phyloP scores from a whole-genome alignment of 2,329 filamentous ascomycete species.

The Colletotrichum tofieldiae region DNA sequence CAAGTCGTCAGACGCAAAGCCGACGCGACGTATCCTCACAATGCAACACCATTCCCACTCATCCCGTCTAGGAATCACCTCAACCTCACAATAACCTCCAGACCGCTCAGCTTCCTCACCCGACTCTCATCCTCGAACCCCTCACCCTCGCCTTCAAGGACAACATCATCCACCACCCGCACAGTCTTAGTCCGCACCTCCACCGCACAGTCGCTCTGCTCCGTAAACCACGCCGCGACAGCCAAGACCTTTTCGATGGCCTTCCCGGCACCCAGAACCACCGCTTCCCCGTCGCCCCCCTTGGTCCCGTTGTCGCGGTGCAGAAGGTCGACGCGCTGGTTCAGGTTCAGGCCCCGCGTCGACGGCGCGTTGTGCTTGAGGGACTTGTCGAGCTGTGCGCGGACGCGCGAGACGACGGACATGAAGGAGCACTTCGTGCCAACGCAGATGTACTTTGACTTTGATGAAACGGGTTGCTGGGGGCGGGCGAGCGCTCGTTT shows the following conservation, averaged over 20 bases:
- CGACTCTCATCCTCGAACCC: slow-evolving; percentile 56
- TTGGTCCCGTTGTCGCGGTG: slow-evolving; percentile 51
- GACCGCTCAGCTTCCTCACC: slow-evolving; percentile 65
- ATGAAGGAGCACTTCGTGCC: slow-evolving; percentile 77
- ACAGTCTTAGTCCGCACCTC: slow-evolving; percentile 74
- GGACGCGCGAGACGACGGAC: slow-evolving; percentile 76
- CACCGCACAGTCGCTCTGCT: slow-evolving; percentile 72
- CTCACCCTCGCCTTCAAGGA: slow-evolving; percentile 57
- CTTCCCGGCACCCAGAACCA: slow-evolving; percentile 75
- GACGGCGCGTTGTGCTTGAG: slow-evolving; percentile 62
- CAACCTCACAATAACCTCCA: slow-evolving; percentile 65
- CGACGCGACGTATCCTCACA: background rate
- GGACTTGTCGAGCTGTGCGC: slow-evolving; percentile 72
- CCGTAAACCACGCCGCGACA: slow-evolving; percentile 76
- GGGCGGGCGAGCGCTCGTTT: slow-evolving; percentile 64
- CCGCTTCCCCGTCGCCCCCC: slow-evolving; percentile 60
- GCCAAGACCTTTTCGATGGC: slow-evolving; percentile 76
- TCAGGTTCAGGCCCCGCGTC: slow-evolving; percentile 61
- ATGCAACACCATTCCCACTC: background rate
- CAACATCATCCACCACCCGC: slow-evolving; percentile 78
- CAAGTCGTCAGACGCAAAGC: too few species aligned
- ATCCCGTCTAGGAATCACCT: slow-evolving; percentile 53
- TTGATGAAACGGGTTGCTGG: slow-evolving; percentile 60
- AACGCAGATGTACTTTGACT: slow-evolving; percentile 73
- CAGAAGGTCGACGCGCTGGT: slow-evolving; percentile 62